Evolutionary conservation across 306 rosid species (phyloP).

Genomic region (Castanea sativa): DNA sequence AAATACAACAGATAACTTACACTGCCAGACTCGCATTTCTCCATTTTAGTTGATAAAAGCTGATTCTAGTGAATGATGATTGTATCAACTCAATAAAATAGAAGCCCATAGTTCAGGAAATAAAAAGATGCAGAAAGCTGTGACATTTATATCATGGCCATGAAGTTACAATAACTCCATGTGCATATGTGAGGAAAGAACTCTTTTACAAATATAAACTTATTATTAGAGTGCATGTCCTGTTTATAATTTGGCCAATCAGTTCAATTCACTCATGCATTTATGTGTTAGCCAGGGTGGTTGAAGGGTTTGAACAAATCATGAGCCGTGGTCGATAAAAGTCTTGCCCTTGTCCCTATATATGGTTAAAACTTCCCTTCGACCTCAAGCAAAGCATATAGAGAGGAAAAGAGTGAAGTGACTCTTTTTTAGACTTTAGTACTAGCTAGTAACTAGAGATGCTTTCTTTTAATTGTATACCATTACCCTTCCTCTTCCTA

Average conservation of each 20-base stretch:
- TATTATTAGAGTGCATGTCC: background rate
- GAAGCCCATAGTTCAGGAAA: background rate
- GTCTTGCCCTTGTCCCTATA: conserved; percentile 13
- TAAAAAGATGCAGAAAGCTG: background rate
- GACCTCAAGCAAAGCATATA: conserved; percentile 22
- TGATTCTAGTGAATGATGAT: too few species aligned
- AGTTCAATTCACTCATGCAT: conserved; percentile 13
- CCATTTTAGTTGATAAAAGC: too few species aligned
- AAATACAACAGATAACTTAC: too few species aligned
- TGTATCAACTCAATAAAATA: background rate
- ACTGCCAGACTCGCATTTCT: too few species aligned
- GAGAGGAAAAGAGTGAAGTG: conserved; percentile 17
- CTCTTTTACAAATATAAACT: background rate
- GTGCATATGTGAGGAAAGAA: too few species aligned
- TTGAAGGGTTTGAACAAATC: conserved; percentile 21
- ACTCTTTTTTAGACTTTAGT: background rate
- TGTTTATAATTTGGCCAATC: background rate
- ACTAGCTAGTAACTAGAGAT: background rate
- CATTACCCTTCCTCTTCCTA: background rate
- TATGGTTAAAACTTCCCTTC: conserved; percentile 23
- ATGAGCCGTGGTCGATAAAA: conserved; percentile 19
- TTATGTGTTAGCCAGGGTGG: conserved; percentile 22
- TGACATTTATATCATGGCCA: background rate
- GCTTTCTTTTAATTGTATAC: conserved; percentile 1
- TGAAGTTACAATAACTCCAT: too few species aligned